Base-by-base conservation (phyloP, 2,329 filamentous ascomycete species). In the Hymenoscyphus occultus region DNA sequence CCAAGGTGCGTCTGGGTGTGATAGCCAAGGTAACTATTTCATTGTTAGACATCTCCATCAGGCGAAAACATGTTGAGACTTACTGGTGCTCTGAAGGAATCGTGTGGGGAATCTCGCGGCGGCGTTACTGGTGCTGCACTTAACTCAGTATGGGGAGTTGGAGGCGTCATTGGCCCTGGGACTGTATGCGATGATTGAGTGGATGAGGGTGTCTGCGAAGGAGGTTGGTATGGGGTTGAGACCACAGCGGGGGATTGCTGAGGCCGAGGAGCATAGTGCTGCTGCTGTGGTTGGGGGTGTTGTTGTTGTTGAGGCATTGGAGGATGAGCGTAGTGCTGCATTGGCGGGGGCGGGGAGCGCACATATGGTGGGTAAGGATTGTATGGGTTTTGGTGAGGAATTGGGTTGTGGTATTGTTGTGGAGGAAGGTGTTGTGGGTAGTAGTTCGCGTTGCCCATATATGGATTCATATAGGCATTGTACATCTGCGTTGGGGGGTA, bases 11-110 rank as follows among this genome's bases (percentile, higher is more conserved):
- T 84, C 81, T 3, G 83, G 82, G 39, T 75, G 76, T 0, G 85
- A 86, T 32, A 81, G 71, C 85, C 86, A 88, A 10, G 86, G 86
- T 10, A 88, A 76, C 84, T 87, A 35, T 35, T 39, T 10, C 28
- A 35, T 35, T 54, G 56, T 80, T 68, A 80, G 74, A 40, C 71
- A 58, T 31, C 31, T 16, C 39, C 22, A 48, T 51, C 7, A 56
- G 28, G 42, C 35, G 59, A 14, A 56, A 62, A n/a, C 60, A 28
- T 28, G 48, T 22, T 9, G 22, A 58, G 56, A 80, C 83, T 80
- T 78, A 86, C 84, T 32, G 83, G 83, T 73, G 81, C 76, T 65
- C 76, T 78, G 68, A 84, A 86, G 4, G 77, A 73, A 31, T 73
- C 68, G 45, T 64, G 69, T 39, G 67, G 62, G 14, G 68, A 40